Evolutionary conservation across 805 yeast genomes (phyloP).

Genomic region (Teunomyces atbi): DNA sequence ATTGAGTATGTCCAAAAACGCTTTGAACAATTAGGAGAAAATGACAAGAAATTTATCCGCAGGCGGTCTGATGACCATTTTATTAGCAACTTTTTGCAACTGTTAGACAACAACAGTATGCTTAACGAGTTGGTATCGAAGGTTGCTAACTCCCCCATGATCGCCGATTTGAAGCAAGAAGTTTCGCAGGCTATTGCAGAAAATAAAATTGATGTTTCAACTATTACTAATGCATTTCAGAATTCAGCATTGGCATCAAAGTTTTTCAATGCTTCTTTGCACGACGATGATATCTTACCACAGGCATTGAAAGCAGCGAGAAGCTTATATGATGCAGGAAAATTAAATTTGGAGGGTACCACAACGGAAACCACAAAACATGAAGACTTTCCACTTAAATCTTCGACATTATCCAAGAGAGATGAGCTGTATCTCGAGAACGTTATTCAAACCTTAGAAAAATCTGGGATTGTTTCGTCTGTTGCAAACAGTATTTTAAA

Average conservation of each 20-base stretch:
- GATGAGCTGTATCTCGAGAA: conserved; percentile 15
- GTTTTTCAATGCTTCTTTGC: conserved; percentile 16
- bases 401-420: conserved; percentile 11
- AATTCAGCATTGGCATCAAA: conserved; percentile 14
- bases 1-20: conserved; percentile 10
- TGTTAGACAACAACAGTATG: conserved; percentile 12
- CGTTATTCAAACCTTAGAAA: conserved; percentile 20
- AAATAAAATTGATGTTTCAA: conserved; percentile 15
- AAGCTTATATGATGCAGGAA: conserved; percentile 7
- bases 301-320: conserved; percentile 17
- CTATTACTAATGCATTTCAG: conserved; percentile 13
- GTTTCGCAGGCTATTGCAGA: conserved; percentile 13
- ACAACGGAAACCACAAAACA: conserved; percentile 10
- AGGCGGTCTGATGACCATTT: conserved; percentile 1
- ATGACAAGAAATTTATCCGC: conserved; percentile 5
- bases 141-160: conserved; percentile 15
- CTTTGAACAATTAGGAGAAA: conserved; percentile 12
- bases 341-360: background rate
- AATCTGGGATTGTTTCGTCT: conserved; percentile 21
- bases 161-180: conserved; percentile 11
- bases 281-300: conserved; percentile 14
- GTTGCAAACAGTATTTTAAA: conserved; percentile 23
- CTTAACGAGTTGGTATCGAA: conserved; percentile 16
- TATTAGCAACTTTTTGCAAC: conserved; percentile 10
- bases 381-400: conserved; percentile 3